These are phyloP conservation scores for Elsinoe necatrix DNA, from an alignment of 2,329 filamentous ascomycete genomes.

Conservation along the genomic window DNA sequence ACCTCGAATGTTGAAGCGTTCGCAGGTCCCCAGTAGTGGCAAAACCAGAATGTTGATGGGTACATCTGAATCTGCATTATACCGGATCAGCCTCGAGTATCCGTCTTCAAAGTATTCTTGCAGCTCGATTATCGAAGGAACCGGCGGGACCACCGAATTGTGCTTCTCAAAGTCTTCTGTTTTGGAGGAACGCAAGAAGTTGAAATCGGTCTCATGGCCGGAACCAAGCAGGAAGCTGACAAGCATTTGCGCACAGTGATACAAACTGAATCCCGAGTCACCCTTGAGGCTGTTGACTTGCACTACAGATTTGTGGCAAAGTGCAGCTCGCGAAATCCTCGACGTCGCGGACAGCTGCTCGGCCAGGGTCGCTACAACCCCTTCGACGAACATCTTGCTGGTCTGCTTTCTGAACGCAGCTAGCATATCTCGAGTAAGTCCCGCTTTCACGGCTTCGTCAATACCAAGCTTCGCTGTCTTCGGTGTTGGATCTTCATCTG, in stretches of 20 bases:
- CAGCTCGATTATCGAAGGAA: not conserved
- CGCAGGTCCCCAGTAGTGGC: not conserved
- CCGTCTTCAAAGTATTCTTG: not conserved
- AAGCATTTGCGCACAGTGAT: slow-evolving; percentile 90
- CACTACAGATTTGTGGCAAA: slow-evolving; percentile 64
- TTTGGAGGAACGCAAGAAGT: not conserved
- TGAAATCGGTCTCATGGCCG: not conserved
- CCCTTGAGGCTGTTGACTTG: slow-evolving; percentile 71
- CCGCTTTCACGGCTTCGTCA: not conserved
- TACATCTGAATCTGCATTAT: not conserved
- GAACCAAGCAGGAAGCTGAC: slow-evolving; percentile 57
- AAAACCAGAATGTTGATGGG: not conserved
- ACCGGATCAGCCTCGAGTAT: not conserved
- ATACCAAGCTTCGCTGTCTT: not conserved
- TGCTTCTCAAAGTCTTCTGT: not conserved
- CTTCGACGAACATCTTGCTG: not conserved
- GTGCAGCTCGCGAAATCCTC: slow-evolving; percentile 18
- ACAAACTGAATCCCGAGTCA: slow-evolving; percentile 81
- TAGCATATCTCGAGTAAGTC: not conserved
- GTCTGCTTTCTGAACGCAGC: not conserved
- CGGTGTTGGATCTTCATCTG: not conserved
- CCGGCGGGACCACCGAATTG: not conserved
- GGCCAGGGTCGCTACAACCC: not conserved
- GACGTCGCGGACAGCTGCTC: not conserved
- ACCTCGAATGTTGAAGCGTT: not conserved